A percentile compares a stretch with the other conserved stretches of the same genome.
These are phyloP conservation scores for Abortiporus biennis DNA, from an alignment of 1,284 basidiomycete species.

Conservation along the genomic window DNA sequence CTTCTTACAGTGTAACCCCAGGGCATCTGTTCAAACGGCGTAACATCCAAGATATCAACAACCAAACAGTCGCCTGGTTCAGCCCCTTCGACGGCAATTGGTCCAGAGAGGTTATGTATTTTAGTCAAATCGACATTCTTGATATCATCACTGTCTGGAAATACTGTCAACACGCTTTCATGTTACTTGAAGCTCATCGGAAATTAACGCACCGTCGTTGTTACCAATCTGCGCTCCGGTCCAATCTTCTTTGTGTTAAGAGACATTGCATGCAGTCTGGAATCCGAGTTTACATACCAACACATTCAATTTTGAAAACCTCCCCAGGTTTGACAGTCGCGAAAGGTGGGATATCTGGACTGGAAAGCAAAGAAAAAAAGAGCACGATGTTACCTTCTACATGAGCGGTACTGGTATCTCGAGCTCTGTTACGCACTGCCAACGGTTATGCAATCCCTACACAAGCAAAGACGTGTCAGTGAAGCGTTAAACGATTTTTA, in stretches of 20 bases:
- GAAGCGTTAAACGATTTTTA: neutral
- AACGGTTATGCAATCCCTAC: conserved; percentile 64
- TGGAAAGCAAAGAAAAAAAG: no score
- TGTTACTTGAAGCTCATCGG: no score
- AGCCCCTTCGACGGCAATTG: conserved; percentile 68
- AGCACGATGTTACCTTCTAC: neutral
- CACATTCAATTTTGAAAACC: conserved; percentile 71
- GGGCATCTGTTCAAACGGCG: conserved; percentile 70
- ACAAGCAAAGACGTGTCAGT: neutral
- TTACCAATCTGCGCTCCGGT: conserved; percentile 74
- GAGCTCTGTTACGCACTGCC: conserved; percentile 48
- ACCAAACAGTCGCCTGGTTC: conserved; percentile 77
- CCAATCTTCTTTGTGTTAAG: conserved; percentile 45
- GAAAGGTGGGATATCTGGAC: conserved; percentile 64
- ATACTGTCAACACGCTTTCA: neutral
- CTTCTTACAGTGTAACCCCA: conserved; percentile 70
- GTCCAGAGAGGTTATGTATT: conserved; percentile 72
- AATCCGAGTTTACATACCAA: conserved; percentile 38
- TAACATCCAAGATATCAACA: conserved; percentile 73
- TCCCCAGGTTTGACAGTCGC: conserved; percentile 63
- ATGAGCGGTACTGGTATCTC: neutral
- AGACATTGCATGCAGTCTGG: conserved; percentile 14
- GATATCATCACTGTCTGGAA: conserved; percentile 59
- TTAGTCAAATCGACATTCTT: conserved; percentile 59
- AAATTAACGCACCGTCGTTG: conserved; percentile 63